These are phyloP conservation scores for Hypoxylon sp. DNA, from an alignment of 2,329 filamentous ascomycete species.

Conservation along the genomic window DNA sequence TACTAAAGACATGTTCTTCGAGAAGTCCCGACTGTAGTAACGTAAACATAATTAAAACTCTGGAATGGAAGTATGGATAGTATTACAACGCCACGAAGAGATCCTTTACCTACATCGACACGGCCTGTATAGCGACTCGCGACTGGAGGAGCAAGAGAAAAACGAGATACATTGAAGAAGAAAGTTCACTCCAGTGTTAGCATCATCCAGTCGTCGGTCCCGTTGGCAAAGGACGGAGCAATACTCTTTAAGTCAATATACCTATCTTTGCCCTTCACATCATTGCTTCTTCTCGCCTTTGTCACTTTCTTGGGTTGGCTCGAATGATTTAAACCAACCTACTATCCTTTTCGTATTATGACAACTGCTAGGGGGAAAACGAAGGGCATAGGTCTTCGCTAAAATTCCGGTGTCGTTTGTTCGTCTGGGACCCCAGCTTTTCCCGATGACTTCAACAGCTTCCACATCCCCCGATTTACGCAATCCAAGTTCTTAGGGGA, in stretches of 20 bases:
- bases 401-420: not conserved
- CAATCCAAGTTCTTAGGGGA: not conserved
- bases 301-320: too few relatives aligned
- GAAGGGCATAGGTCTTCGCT: not conserved
- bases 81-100: not conserved
- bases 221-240: not conserved
- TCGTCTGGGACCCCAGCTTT: not conserved
- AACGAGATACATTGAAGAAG: not conserved
- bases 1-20: not conserved
- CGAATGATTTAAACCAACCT: not conserved
- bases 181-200: not conserved
- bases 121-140: not conserved
- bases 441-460: not conserved
- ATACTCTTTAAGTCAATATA: not conserved
- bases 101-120: not conserved
- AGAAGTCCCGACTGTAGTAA: not conserved
- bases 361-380: not conserved
- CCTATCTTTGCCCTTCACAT: not conserved
- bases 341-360: not conserved
- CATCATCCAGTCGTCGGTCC: not conserved
- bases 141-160: not conserved
- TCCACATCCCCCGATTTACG: not conserved
- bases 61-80: not conserved
- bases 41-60: not conserved
- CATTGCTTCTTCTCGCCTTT: not conserved